These are phyloP conservation scores for Euphorbia lathyris DNA, from an alignment of 345 rosid genomes.

Conservation along the genomic window DNA sequence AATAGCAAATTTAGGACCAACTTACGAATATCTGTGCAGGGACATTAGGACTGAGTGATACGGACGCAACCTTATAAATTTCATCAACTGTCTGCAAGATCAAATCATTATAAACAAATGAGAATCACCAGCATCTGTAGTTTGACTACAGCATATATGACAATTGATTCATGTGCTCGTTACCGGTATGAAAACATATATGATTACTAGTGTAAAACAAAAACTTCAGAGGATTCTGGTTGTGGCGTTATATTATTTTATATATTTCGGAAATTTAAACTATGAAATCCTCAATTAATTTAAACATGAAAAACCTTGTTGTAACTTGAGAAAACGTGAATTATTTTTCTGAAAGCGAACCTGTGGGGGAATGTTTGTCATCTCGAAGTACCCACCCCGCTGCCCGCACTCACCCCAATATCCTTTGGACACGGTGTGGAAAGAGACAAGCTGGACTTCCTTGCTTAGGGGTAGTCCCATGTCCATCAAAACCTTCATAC, in stretches of 20 bases:
- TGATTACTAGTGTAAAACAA: neutral
- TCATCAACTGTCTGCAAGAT: constrained; percentile 82
- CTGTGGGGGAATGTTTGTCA: constrained; percentile 92
- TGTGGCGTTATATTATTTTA: neutral
- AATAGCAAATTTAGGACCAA: constrained; percentile 16
- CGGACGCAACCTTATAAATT: constrained; percentile 89
- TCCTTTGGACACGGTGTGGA: constrained; percentile 97
- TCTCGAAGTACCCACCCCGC: constrained; percentile 99
- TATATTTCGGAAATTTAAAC: neutral
- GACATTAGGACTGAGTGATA: constrained; percentile 93
- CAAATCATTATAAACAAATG: constrained; percentile 17
- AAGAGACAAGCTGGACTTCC: constrained; percentile 90
- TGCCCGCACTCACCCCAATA: constrained; percentile 99
- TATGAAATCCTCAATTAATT: neutral
- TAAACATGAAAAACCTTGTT: constrained; percentile 11
- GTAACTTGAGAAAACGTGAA: constrained; percentile 4
- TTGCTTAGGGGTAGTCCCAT: constrained; percentile 84
- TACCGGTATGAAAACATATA: neutral
- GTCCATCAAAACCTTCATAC: constrained; percentile 70
- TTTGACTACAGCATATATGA: too few species aligned
- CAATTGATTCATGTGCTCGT: neutral
- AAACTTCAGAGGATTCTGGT: neutral
- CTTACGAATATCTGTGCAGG: constrained; percentile 98
- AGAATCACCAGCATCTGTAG: neutral
- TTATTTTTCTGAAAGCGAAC: constrained; percentile 35